These are phyloP conservation scores for Naganishia cerealis DNA, from an alignment of 1,284 basidiomycete genomes.

Conservation along the genomic window DNA sequence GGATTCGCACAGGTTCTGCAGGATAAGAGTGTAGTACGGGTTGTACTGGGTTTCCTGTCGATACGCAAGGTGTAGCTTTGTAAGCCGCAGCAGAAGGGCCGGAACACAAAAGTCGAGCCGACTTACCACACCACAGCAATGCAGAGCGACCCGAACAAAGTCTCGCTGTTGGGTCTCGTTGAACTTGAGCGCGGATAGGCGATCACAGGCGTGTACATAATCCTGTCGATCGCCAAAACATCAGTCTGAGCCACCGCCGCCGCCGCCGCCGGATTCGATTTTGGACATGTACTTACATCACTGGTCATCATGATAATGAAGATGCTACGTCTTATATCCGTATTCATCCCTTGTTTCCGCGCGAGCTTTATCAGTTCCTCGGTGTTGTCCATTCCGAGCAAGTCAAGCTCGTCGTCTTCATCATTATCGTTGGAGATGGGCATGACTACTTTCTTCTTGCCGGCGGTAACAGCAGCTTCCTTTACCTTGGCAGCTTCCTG, in stretches of 20 bases:
- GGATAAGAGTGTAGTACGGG: constrained; percentile 89
- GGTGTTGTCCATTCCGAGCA: constrained; percentile 50
- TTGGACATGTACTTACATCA: constrained; percentile 62
- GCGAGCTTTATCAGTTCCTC: constrained; percentile 73
- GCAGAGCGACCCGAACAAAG: constrained; percentile 84
- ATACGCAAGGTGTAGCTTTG: constrained; percentile 9
- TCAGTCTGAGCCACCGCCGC: neutral
- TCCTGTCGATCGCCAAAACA: constrained; percentile 61
- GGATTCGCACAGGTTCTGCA: constrained; percentile 61
- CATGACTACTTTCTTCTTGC: constrained; percentile 16
- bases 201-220: constrained; percentile 87
- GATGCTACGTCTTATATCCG: constrained; percentile 83
- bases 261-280: neutral
- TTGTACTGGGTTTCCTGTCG: constrained; percentile 84
- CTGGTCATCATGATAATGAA: constrained; percentile 93
- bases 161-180: constrained; percentile 91
- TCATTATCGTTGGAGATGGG: constrained; percentile 20
- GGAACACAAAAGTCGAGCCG: neutral
- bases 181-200: constrained; percentile 76
- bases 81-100: neutral
- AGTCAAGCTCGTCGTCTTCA: constrained; percentile 33
- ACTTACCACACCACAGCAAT: constrained; percentile 86
- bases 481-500: constrained; percentile 53
- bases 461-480: constrained; percentile 30
- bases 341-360: constrained; percentile 96